Percentiles rank a stretch among this genome's conserved stretches.
These are phyloP conservation scores for Rhodotorula mucilaginosa DNA, from an alignment of 1,284 basidiomycete species.

Conservation along the genomic window DNA sequence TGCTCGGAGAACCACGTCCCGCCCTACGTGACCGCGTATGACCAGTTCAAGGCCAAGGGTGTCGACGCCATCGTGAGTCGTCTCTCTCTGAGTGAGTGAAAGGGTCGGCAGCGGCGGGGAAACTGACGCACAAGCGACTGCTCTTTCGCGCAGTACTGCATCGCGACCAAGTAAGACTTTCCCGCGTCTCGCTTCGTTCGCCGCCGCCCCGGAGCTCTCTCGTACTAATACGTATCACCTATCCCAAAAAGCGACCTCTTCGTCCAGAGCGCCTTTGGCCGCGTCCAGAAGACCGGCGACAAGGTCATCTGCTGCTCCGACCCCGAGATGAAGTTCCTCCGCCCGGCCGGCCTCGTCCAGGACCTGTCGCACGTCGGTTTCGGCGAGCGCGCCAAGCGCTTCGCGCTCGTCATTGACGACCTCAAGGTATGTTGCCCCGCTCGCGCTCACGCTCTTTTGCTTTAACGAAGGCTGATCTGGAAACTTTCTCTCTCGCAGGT, in stretches of 20 bases:
- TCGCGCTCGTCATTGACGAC: conserved; percentile 68
- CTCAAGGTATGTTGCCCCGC: conserved; percentile 51
- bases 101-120: background rate
- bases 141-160: conserved; percentile 47
- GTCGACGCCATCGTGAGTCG: conserved; percentile 41
- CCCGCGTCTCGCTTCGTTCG: background rate
- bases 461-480: conserved; percentile 27
- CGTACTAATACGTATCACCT: background rate
- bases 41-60: conserved; percentile 69
- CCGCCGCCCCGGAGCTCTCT: background rate
- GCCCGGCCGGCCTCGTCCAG: conserved; percentile 60
- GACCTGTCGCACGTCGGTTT: conserved; percentile 61
- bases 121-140: background rate
- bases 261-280: conserved; percentile 65
- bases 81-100: background rate
- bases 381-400: conserved; percentile 65
- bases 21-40: conserved; percentile 57
- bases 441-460: background rate
- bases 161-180: conserved; percentile 59
- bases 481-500: conserved; percentile 46
- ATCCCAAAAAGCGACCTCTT: conserved; percentile 58
- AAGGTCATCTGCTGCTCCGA: conserved; percentile 75
- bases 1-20: conserved; percentile 40
- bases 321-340: conserved; percentile 63
- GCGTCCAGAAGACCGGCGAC: conserved; percentile 59